phyloP scores from a whole-genome alignment of 306 rosid genomes.

The Quercus aquifolioides region DNA sequence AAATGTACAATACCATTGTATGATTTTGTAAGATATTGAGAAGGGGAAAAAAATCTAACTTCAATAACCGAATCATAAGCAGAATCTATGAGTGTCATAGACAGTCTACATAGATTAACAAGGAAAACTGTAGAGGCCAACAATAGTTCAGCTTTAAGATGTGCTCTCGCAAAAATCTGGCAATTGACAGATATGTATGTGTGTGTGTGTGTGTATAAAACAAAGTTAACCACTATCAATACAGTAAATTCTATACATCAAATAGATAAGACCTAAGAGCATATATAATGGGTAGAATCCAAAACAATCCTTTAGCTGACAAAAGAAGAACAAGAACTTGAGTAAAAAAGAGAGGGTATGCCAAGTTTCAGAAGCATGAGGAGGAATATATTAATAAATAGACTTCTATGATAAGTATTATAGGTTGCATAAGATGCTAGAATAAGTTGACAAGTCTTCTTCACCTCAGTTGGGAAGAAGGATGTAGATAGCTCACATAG shows the following conservation, averaged over 20 bases:
- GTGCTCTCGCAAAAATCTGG: background rate
- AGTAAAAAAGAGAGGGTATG: slow-evolving; percentile 5
- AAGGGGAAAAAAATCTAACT: background rate
- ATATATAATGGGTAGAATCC: background rate
- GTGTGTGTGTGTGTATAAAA: background rate
- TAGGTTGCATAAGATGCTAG: background rate
- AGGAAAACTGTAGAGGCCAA: background rate
- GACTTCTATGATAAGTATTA: background rate
- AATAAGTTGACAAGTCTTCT: background rate
- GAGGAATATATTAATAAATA: background rate
- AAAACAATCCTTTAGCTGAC: background rate
- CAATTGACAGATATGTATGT: background rate
- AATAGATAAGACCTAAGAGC: slow-evolving; percentile 5
- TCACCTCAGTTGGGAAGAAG: background rate
- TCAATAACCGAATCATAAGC: background rate
- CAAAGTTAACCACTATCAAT: background rate
- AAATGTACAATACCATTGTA: background rate
- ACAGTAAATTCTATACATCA: background rate
- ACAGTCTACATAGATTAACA: background rate
- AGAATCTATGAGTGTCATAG: background rate
- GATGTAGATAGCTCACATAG: background rate
- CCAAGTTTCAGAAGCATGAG: background rate
- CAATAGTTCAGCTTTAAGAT: background rate
- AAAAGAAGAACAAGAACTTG: background rate
- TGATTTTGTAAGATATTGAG: background rate